Evolutionary conservation across 2,329 filamentous ascomycete species (phyloP), one percentile per base, ranked within the genome.

Genomic region (Ilyonectria destructans): DNA sequence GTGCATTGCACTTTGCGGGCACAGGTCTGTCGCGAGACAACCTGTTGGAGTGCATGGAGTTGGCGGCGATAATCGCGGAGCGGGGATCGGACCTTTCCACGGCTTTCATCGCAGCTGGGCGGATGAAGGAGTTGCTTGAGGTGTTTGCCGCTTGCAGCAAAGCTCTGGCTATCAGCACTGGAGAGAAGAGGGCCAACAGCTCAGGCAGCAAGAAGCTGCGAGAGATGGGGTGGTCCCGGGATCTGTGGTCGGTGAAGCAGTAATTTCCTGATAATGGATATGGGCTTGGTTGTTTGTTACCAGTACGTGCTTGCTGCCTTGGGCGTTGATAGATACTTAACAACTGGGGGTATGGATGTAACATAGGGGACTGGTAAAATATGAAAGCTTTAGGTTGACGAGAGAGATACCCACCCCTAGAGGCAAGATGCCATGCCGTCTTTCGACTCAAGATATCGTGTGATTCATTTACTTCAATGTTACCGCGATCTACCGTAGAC

Each of bases 1-100:
- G 89, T 75, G 91, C 93, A 1, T 84, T 98, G 57, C 93, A 97
- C 78, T 93, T 92, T 77, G 92, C 93, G 0, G 94, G 94, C 4
- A 91, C 90, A 54, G 87, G 89, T 56, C 84, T 97, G 49, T 92
- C 90, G 52, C 90, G 94, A 49, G 93, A 96, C 66, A 89, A 92
- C 71, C 86, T 97, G 19, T 87, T 96, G 29, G 91, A 96, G 77
- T 93, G 92, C 75, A 96, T 99, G 93, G 93, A 97, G 67, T 85
- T 99, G 17, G 91, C 94, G 1, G 90, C 91, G 1, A 79, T 91
- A 2, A 88, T 97, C 58, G 94, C 96, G 2, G 90, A 92, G 64
- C 89, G 91, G 71, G 88, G 87, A 68, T 90, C 90, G 26, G 90
- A 92, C 72, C 81, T 96, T 46, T 89, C 91, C 1, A 81, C 85